Conservation (phyloP, 176 grass and related monocot species). For the Poa pratensis region DNA sequence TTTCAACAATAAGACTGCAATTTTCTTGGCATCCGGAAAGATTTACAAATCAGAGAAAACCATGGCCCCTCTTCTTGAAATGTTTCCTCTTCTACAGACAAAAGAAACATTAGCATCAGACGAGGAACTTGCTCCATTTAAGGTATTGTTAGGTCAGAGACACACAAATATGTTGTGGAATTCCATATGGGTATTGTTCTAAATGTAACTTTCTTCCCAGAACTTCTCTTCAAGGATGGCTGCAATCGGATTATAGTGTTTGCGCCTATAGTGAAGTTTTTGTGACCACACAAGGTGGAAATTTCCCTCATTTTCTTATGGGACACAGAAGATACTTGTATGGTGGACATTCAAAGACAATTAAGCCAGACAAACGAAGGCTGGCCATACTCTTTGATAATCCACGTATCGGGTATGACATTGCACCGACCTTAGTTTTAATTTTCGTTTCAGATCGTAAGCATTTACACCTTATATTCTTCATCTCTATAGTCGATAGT, state of each 20-base stretch:
- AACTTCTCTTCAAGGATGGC: constrained; percentile 99
- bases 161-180: neutral
- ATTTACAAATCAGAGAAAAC: constrained; percentile 89
- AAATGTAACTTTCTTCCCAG: constrained; percentile 45
- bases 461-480: neutral
- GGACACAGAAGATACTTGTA: constrained; percentile 94
- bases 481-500: neutral
- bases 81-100: constrained; percentile 96
- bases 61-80: constrained; percentile 92
- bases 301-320: constrained; percentile 91
- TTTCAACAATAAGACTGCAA: constrained; percentile 85
- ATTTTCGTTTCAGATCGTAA: constrained; percentile 14
- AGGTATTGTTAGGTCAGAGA: constrained; percentile 49
- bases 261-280: constrained; percentile 89
- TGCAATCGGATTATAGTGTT: constrained; percentile 86
- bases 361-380: constrained; percentile 97
- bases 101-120: constrained; percentile 84
- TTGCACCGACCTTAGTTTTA: neutral
- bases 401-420: constrained; percentile 75
- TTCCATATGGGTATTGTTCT: constrained; percentile 16
- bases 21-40: constrained; percentile 97
- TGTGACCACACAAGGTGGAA: constrained; percentile 97
- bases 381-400: constrained; percentile 90
- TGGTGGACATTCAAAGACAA: constrained; percentile 92
- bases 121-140: constrained; percentile 88